Conservation (phyloP, 495 filamentous ascomycete genomes). For the Neurospora sp. region DNA sequence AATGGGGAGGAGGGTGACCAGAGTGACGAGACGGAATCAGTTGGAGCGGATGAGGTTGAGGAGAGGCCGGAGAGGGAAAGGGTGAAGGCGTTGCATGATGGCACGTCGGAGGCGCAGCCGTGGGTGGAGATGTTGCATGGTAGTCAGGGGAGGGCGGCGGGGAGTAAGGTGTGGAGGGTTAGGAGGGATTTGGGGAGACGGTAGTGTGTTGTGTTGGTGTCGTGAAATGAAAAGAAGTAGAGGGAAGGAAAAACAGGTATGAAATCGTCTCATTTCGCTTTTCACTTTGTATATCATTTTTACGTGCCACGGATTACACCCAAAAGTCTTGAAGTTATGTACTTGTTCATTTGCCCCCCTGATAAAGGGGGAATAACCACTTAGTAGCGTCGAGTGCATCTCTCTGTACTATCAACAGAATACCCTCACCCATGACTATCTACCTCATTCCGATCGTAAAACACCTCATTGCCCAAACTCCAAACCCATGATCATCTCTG, state of each 20-base stretch:
- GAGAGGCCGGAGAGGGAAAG: slow-evolving; percentile 8
- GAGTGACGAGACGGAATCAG: slow-evolving; percentile 10
- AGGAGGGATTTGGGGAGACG: slow-evolving; percentile 39
- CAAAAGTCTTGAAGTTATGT: neutral
- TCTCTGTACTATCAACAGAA: neutral
- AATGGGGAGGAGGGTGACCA: slow-evolving; percentile 10
- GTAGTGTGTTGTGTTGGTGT: neutral
- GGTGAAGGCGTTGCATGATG: slow-evolving; percentile 2
- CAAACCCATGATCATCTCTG: neutral
- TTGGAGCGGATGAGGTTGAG: neutral
- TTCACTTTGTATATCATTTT: neutral
- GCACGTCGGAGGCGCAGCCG: slow-evolving; percentile 22
- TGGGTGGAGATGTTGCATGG: slow-evolving; percentile 44
- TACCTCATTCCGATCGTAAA: neutral
- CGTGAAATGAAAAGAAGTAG: neutral
- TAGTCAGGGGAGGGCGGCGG: slow-evolving; percentile 36
- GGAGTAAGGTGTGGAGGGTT: slow-evolving; percentile 44
- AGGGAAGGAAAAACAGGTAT: neutral
- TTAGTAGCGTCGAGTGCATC: neutral
- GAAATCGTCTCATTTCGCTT: too few species aligned
- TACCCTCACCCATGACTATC: neutral
- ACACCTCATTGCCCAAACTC: neutral
- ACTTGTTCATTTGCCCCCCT: neutral
- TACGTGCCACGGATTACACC: neutral
- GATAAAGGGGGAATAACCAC: neutral